Evolutionary conservation across 2,329 filamentous ascomycete species (phyloP).

Genomic region (Colletotrichum sidae): DNA sequence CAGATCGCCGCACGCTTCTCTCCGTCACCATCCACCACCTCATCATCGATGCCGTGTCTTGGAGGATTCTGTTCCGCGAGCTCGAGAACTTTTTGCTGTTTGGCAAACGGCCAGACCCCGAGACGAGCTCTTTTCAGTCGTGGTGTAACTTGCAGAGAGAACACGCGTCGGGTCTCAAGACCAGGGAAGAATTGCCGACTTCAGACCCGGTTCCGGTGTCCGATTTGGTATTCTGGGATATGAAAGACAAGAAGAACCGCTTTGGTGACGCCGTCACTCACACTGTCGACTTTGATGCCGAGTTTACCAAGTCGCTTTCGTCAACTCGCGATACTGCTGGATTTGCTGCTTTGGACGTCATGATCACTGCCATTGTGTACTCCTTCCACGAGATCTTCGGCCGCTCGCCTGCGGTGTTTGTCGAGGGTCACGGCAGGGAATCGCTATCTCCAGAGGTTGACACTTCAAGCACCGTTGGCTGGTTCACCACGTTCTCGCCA

Average conservation of each 20-base stretch:
- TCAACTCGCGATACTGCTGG: constrained; percentile 43
- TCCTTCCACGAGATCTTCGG: constrained; percentile 52
- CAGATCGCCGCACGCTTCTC: constrained; percentile 38
- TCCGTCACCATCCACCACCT: constrained; percentile 51
- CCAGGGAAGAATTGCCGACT: neutral
- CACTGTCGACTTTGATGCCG: constrained; percentile 38
- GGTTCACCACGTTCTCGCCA: constrained; percentile 58
- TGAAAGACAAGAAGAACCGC: constrained; percentile 37
- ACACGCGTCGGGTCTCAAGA: neutral
- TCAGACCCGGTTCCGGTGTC: constrained; percentile 32
- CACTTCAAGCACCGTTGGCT: constrained; percentile 55
- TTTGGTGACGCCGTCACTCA: constrained; percentile 43
- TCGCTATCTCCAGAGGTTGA: constrained; percentile 47
- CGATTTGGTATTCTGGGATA: constrained; percentile 43
- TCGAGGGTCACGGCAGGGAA: constrained; percentile 57
- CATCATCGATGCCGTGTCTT: constrained; percentile 58
- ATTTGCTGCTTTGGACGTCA: constrained; percentile 51
- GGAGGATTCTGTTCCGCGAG: constrained; percentile 57
- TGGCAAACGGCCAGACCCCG: neutral
- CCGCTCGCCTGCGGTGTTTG: constrained; percentile 49
- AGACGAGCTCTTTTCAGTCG: neutral
- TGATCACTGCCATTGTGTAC: constrained; percentile 48
- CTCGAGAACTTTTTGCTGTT: constrained; percentile 50
- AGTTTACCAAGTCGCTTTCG: constrained; percentile 44
- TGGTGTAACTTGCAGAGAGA: constrained; percentile 12